These are phyloP conservation scores for Neurospora sp. DNA, from an alignment of 2,329 filamentous ascomycete species.

Conservation along the genomic window DNA sequence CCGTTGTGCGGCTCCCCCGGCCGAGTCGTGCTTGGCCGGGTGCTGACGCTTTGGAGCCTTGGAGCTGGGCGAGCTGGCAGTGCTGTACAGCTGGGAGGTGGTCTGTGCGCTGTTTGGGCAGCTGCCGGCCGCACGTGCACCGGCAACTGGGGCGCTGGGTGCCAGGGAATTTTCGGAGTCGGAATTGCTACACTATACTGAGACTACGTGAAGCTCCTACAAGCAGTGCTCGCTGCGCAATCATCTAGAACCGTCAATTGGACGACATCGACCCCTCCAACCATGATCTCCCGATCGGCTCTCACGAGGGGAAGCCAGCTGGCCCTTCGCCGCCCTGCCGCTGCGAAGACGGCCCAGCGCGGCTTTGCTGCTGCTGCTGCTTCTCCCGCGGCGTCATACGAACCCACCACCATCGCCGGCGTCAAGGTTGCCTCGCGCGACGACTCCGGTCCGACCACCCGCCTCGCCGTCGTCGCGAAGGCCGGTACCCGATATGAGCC, in stretches of 20 bases:
- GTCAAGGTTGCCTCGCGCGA: constrained; percentile 92
- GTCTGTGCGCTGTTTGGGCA: not conserved
- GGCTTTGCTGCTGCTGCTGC: constrained; percentile 52
- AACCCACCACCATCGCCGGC: constrained; percentile 74
- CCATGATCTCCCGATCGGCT: constrained; percentile 54
- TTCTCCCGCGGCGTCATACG: constrained; percentile 68
- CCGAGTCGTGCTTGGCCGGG: not conserved
- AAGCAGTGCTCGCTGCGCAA: constrained; percentile 18
- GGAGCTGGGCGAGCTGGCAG: not conserved
- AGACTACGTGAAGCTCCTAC: constrained; percentile 18
- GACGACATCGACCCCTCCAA: constrained; percentile 44
- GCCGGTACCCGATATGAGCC: constrained; percentile 90
- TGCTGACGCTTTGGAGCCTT: not conserved
- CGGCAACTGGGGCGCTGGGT: not conserved
- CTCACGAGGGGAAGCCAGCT: constrained; percentile 49
- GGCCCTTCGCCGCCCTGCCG: constrained; percentile 42
- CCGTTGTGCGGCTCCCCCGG: not conserved
- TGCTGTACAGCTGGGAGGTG: not conserved
- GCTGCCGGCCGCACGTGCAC: not conserved
- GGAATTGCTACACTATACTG: constrained; percentile 11
- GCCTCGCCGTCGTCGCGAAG: constrained; percentile 84
- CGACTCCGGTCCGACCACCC: constrained; percentile 77
- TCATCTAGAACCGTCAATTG: constrained; percentile 37
- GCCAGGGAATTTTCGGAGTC: constrained; percentile 21
- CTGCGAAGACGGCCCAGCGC: constrained; percentile 44